Conservation (phyloP, 306 rosid species). For the Benincasa hispida region DNA sequence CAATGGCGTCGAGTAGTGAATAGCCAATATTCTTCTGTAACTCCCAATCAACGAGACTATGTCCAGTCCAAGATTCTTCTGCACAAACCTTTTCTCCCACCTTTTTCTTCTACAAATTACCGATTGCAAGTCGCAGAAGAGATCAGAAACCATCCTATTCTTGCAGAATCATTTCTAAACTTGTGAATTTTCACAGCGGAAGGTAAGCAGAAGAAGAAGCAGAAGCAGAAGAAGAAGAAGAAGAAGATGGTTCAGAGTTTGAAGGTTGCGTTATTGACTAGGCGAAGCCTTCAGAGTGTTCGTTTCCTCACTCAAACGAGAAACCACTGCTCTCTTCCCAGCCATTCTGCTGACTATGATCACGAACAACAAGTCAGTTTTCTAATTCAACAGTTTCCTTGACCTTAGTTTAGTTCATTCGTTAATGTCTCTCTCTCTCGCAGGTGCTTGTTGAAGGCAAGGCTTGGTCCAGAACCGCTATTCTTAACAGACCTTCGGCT, state of each 20-base stretch:
- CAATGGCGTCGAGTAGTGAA: background rate
- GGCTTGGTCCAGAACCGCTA: conserved; percentile 44
- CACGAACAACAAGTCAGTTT: conserved; percentile 28
- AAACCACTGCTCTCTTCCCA: conserved; percentile 25
- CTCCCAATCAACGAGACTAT: background rate
- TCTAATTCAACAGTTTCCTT: background rate
- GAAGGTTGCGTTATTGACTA: conserved; percentile 17
- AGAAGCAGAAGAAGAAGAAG: background rate
- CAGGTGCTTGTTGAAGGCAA: conserved; percentile 43
- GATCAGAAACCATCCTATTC: background rate
- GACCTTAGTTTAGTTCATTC: background rate
- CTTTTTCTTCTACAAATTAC: background rate
- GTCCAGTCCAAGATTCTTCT: background rate
- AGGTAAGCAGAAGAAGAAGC: background rate
- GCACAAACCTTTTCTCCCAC: background rate
- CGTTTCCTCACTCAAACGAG: conserved; percentile 11
- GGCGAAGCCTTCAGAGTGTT: conserved; percentile 13
- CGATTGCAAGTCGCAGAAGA: background rate
- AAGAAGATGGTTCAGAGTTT: conserved; percentile 17
- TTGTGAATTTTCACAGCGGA: background rate
- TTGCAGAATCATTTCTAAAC: background rate
- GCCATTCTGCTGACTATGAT: conserved; percentile 10
- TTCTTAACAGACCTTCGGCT: conserved; percentile 49
- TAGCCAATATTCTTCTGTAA: background rate
- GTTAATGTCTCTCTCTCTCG: background rate